Evolutionary conservation across 2,329 filamentous ascomycete genomes (phyloP), one percentile per base, ranked within the genome.

Genomic region (Phoma sp.): DNA sequence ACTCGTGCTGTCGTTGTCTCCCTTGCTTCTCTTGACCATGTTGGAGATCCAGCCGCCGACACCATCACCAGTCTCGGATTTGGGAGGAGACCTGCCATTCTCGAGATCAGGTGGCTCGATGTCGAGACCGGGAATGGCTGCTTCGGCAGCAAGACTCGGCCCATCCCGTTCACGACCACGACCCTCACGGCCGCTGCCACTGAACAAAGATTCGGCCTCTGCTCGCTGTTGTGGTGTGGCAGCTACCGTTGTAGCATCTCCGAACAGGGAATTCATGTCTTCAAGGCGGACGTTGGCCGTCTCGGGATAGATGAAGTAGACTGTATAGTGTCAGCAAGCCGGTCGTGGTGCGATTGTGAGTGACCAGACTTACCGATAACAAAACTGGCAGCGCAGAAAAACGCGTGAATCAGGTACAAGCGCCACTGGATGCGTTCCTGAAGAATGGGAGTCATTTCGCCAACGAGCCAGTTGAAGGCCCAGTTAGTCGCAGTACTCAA

Each of bases 381-480:
- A 73, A 99, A 97, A 84, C 92, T 96, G 62, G 88, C 87, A 48
- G 91, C 92, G 74, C 95, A 99, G 80, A 96, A 98, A 76, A 98
- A 97, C 1, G 95, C 95, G 76, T 99, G 95, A 15, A 99, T 82
- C 43, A 99, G 84, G 71, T 99, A 99, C 57, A 98, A 81, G 31
- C 95, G 87, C 95, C 95, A 99, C 68, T 89, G 86, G 68, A 99
- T 98, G 77, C 84, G 87, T 68, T 95, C 91, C 75, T 99, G 94
- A 56, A 98, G 81, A 50, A 98, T 87, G 2, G 95, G 95, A 0
- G 95, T 99, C 82, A 98, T 85, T 76, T 96, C 91, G 64, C 95
- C 95, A 3, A 98, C 95, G 24, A 98, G 81, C 90, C 92, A 99
- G 78, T 99, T 99, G 78, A 95, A 96, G 1, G 94, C 92, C 95